These are phyloP conservation scores for Tetrapyrgos nigripes DNA, from an alignment of 1,284 basidiomycete genomes.

Conservation along the genomic window DNA sequence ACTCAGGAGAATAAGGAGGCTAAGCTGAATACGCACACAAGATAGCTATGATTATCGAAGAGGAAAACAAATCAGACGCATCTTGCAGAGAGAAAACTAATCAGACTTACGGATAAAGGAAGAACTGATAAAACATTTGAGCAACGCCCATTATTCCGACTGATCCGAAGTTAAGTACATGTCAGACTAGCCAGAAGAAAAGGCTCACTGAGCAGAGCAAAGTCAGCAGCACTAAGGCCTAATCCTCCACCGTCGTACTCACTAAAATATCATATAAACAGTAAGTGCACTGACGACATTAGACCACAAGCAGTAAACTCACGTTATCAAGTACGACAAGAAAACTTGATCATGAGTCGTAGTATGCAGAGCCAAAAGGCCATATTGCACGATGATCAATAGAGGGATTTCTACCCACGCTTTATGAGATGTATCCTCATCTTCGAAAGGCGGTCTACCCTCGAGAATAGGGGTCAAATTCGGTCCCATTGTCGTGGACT, in stretches of 20 bases:
- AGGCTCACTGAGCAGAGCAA: slow-evolving; percentile 76
- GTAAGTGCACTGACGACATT: neutral
- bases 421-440: neutral
- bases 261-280: slow-evolving; percentile 41
- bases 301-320: slow-evolving; percentile 35
- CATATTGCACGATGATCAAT: slow-evolving; percentile 80
- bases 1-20: neutral
- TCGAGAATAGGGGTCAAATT: slow-evolving; percentile 8
- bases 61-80: too few relatives aligned
- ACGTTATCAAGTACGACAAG: slow-evolving; percentile 84
- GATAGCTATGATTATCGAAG: slow-evolving; percentile 58
- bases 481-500: neutral
- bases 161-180: slow-evolving; percentile 31
- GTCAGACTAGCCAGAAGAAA: neutral
- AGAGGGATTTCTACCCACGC: slow-evolving; percentile 55
- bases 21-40: neutral
- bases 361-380: slow-evolving; percentile 76
- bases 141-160: slow-evolving; percentile 83
- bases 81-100: slow-evolving; percentile 1
- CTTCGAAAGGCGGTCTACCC: neutral
- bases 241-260: slow-evolving; percentile 77
- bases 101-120: slow-evolving; percentile 87
- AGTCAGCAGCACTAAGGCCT: slow-evolving; percentile 78
- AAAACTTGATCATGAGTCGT: slow-evolving; percentile 89
- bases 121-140: slow-evolving; percentile 82